A percentile compares a stretch with the other conserved stretches of the same genome.
Conservation (phyloP, 2,329 filamentous ascomycete species). For the Corynespora cassiicola region DNA sequence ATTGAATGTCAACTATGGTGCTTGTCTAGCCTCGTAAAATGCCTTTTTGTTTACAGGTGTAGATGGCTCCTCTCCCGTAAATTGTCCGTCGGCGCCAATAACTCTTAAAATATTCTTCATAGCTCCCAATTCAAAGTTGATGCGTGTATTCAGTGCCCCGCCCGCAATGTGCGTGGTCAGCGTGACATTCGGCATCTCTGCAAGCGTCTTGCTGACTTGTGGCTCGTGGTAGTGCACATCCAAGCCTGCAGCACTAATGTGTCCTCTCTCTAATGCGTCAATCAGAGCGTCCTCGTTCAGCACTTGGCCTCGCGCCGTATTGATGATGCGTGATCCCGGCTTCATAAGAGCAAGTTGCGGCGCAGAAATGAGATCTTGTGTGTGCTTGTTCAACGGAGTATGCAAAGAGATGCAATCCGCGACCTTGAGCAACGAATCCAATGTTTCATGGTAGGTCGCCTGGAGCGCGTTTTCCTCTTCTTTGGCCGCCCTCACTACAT, state of each 20-base stretch:
- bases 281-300: conserved; percentile 59
- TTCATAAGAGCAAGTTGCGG: conserved; percentile 56
- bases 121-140: conserved; percentile 64
- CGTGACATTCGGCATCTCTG: conserved; percentile 29
- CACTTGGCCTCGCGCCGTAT: conserved; percentile 59
- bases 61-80: conserved; percentile 6
- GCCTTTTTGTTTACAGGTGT: conserved; percentile 6
- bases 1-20: too few relatives aligned
- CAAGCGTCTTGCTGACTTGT: conserved; percentile 28
- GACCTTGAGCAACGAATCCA: conserved; percentile 32
- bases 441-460: conserved; percentile 33
- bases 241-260: conserved; percentile 56
- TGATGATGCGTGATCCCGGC: conserved; percentile 57
- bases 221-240: conserved; percentile 62
- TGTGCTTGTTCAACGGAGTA: conserved; percentile 34
- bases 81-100: conserved; percentile 7
- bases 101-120: conserved; percentile 65
- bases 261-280: conserved; percentile 54
- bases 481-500: conserved; percentile 9
- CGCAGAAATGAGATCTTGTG: conserved; percentile 52
- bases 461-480: conserved; percentile 38
- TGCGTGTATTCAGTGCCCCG: conserved; percentile 64
- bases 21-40: conserved; percentile 1
- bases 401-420: conserved; percentile 46
- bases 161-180: conserved; percentile 66